Evolutionary conservation across 1,284 basidiomycete species (phyloP).

Genomic region (Boletus semigastroideus): DNA sequence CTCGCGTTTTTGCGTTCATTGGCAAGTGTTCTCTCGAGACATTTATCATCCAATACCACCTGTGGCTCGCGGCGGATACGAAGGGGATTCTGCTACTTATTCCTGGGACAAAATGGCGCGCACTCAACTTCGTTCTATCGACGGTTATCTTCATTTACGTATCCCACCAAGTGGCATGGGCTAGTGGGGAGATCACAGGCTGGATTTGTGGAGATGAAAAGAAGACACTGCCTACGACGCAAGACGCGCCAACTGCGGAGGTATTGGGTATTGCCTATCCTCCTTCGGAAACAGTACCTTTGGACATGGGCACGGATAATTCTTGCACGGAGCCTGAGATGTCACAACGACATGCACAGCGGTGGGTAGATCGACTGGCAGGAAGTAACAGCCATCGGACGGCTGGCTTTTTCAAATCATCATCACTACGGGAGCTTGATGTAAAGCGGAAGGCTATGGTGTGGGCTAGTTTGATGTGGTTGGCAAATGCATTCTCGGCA

Average conservation of each 20-base stretch:
- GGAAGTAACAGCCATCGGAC: conserved; percentile 30
- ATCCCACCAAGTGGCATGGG: conserved; percentile 72
- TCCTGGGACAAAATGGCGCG: conserved; percentile 70
- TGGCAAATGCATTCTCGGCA: conserved; percentile 56
- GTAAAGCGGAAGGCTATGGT: conserved; percentile 38
- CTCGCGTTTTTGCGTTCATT: conserved; percentile 73
- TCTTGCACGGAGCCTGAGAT: conserved; percentile 31
- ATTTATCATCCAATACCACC: conserved; percentile 87
- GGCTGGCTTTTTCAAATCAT: conserved; percentile 26
- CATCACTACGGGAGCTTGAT: conserved; percentile 24
- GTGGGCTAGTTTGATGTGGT: conserved; percentile 49
- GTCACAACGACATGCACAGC: conserved; percentile 38
- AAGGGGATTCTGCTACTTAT: conserved; percentile 81
- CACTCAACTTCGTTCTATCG: conserved; percentile 75
- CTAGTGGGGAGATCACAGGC: conserved; percentile 71
- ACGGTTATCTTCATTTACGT: conserved; percentile 78
- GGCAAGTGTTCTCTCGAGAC: conserved; percentile 84
- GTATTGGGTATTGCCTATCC: background rate
- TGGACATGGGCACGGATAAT: conserved; percentile 3
- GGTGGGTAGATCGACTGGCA: conserved; percentile 59
- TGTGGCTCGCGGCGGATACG: conserved; percentile 87
- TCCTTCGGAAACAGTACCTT: conserved; percentile 11
- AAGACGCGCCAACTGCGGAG: conserved; percentile 4
- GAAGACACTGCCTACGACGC: conserved; percentile 34
- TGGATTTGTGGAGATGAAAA: conserved; percentile 57